Evolutionary conservation across 768 basidiomycete genomes (phyloP).

Genomic region (Filobasidium wieringae): DNA sequence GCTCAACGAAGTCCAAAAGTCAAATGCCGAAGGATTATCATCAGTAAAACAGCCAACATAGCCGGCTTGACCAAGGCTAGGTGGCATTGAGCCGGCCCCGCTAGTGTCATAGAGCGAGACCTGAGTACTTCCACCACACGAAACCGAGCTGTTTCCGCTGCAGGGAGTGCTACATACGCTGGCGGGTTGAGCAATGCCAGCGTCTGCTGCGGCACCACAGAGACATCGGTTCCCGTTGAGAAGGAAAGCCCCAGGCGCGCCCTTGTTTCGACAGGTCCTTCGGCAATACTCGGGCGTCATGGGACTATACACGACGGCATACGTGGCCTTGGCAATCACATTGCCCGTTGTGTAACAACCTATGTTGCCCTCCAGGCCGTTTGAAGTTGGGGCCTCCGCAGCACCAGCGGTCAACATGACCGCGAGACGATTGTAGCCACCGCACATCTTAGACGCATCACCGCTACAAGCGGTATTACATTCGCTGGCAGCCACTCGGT

Average conservation of each 20-base stretch:
- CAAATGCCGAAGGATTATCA: conserved; percentile 8
- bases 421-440: conserved; percentile 12
- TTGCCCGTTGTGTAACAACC: conserved; percentile 10
- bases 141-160: conserved; percentile 13
- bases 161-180: conserved; percentile 9
- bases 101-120: conserved; percentile 22
- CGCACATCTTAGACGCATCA: conserved; percentile 18
- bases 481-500: conserved; percentile 2
- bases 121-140: conserved; percentile 20
- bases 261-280: conserved; percentile 22
- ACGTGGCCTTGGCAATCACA: background rate
- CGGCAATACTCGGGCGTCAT: conserved; percentile 28
- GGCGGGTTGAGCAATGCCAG: conserved; percentile 16
- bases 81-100: background rate
- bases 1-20: conserved; percentile 6
- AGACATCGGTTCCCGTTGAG: conserved; percentile 24
- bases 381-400: conserved; percentile 6
- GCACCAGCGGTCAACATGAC: conserved; percentile 8
- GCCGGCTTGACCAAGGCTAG: conserved; percentile 15
- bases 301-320: background rate
- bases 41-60: conserved; percentile 22
- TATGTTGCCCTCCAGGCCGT: conserved; percentile 2
- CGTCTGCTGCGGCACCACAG: conserved; percentile 20
- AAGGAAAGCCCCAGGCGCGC: conserved; percentile 18
- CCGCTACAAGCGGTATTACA: conserved; percentile 12